phyloP scores from a whole-genome alignment of 2,329 filamentous ascomycete species.

The Knufia fluminis region DNA sequence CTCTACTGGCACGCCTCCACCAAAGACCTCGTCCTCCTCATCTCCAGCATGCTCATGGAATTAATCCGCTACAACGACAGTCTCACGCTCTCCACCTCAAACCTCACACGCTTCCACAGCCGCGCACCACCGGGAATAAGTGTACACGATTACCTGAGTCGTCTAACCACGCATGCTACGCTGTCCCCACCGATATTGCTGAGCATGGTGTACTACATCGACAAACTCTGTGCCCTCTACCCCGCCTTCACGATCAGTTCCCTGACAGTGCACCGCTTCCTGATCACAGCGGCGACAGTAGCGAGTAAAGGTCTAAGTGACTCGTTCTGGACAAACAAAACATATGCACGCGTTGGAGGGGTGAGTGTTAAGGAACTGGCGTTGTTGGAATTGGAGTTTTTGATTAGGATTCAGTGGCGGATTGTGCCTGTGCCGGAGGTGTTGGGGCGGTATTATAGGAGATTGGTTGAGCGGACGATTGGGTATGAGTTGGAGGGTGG shows the following conservation, averaged over 20 bases:
- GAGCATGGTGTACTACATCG: slow-evolving; percentile 98
- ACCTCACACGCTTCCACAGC: slow-evolving; percentile 89
- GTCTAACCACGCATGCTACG: slow-evolving; percentile 87
- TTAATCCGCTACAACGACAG: slow-evolving; percentile 87
- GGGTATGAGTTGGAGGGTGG: slow-evolving; percentile 45
- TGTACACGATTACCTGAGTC: slow-evolving; percentile 84
- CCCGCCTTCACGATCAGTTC: slow-evolving; percentile 94
- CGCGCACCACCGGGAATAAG: slow-evolving; percentile 85
- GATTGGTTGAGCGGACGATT: slow-evolving; percentile 61
- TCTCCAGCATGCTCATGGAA: slow-evolving; percentile 92
- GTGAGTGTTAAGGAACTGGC: slow-evolving; percentile 85
- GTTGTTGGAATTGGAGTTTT: slow-evolving; percentile 82
- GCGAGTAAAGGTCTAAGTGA: slow-evolving; percentile 93
- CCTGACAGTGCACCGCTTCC: slow-evolving; percentile 89
- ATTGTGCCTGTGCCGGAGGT: slow-evolving; percentile 95
- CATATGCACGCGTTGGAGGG: slow-evolving; percentile 87
- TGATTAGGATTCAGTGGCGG: slow-evolving; percentile 88
- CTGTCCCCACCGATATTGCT: slow-evolving; percentile 88
- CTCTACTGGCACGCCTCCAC: slow-evolving; percentile 74
- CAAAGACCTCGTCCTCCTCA: slow-evolving; percentile 80
- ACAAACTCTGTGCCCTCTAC: slow-evolving; percentile 84
- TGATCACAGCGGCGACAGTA: slow-evolving; percentile 92
- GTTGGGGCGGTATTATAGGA: slow-evolving; percentile 84
- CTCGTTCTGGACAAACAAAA: slow-evolving; percentile 96
- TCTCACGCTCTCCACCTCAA: slow-evolving; percentile 73